Base-by-base conservation (phyloP, 2,329 filamentous ascomycete genomes). In the Exophiala sp. region DNA sequence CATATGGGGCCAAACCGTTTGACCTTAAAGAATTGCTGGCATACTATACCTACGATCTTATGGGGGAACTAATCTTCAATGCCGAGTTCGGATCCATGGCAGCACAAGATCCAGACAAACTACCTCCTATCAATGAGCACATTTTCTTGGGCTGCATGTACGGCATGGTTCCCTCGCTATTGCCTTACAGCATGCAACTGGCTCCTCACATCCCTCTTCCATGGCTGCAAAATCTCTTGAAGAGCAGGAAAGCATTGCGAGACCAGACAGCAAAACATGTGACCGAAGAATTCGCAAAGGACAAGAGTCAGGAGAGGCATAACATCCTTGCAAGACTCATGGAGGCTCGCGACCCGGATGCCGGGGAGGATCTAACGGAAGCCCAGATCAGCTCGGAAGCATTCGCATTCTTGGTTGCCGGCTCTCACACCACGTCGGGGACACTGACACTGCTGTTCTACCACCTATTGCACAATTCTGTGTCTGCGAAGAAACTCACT, bases 391-490 rank as follows among this genome's bases (percentile, higher is more conserved):
- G 36, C 20, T 51, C 53, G 3, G 54, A 57, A n/a, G 54, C 54
- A 10, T 57, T 57, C 50, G 54, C 54, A 4, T 53, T 65, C 18
- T 55, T 67, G 42, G 59, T 66, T 10, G 66, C 65, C 8, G 65
- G 66, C 12, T 55, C 61, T 35, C 74, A 77, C 55, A 77, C 74
- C 5, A 73, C 71, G 0, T 65, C 72, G 10, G 66, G 68, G 1
- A 69, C 72, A 0, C 58, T 77, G 14, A 68, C 71, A 1, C 65
- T 66, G 42, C 61, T 75, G 1, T 72, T 78, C 62, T 76, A 72
- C 55, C 60, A 71, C 41, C 62, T 71, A 1, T 65, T 65, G 10
- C 61, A 62, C 10, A 63, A 68, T 32, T 65, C 64, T 9, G 18
- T 12, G 7, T 39, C 33, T 8, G 20, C 40, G 9, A 24, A 54